These are phyloP conservation scores for Amylocystis lapponica DNA, from an alignment of 768 basidiomycete genomes.

Conservation along the genomic window DNA sequence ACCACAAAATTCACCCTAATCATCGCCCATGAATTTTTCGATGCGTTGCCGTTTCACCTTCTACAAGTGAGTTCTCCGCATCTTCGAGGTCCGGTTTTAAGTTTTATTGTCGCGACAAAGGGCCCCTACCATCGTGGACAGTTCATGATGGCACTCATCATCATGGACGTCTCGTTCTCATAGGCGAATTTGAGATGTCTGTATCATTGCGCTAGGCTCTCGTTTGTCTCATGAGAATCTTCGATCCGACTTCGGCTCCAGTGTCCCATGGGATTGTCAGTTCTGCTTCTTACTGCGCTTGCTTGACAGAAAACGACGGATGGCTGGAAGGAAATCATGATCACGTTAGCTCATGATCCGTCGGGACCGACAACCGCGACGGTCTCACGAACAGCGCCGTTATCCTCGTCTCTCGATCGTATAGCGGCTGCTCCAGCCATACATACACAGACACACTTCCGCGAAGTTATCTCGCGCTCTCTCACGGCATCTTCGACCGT, in stretches of 20 bases:
- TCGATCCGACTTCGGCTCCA: no score
- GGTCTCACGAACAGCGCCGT: conserved; percentile 7
- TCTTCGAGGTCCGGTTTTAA: no score
- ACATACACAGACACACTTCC: conserved; percentile 38
- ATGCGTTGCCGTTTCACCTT: conserved; percentile 89
- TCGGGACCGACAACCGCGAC: conserved; percentile 21
- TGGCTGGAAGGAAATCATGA: conserved; percentile 85
- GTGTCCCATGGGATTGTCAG: background rate
- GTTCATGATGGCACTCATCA: no score
- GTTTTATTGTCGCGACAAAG: no score
- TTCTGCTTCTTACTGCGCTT: background rate
- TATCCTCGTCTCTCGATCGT: background rate
- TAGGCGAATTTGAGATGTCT: no score
- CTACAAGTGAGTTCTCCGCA: conserved; percentile 66
- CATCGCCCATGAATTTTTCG: conserved; percentile 96
- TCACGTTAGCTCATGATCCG: conserved; percentile 45
- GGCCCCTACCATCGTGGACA: no score
- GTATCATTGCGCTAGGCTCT: no score
- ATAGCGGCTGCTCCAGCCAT: conserved; percentile 8
- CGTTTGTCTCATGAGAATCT: no score
- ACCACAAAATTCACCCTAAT: conserved; percentile 68
- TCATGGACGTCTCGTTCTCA: no score
- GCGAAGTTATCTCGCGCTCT: conserved; percentile 56
- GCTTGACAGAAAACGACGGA: conserved; percentile 57
- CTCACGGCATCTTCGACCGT: conserved; percentile 51